A percentile compares a stretch with the other conserved stretches of the same genome.
Evolutionary conservation across 345 rosid genomes (phyloP).

Genomic region (Capsella bursapastoris): DNA sequence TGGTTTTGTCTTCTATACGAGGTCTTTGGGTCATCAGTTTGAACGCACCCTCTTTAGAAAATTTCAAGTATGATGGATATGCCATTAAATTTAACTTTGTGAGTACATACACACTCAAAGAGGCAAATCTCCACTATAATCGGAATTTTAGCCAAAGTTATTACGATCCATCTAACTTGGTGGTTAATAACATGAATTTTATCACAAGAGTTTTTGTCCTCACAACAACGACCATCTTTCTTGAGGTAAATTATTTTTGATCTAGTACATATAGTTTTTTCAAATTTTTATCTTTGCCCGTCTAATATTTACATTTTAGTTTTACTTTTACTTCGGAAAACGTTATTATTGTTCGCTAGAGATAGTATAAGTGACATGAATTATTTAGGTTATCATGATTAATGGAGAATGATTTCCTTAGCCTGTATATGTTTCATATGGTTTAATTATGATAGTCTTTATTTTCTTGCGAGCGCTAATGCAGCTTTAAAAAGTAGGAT

Average conservation of each 20-base stretch:
- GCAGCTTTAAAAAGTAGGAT: too few relatives aligned
- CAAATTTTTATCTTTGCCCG: background rate
- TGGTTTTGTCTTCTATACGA: background rate
- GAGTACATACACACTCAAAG: background rate
- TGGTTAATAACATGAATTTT: background rate
- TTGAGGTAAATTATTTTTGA: slow-evolving; percentile 26
- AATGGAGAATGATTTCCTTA: too few relatives aligned
- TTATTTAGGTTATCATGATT: too few relatives aligned
- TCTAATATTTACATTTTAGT: background rate
- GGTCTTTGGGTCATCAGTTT: background rate
- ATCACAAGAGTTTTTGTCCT: background rate
- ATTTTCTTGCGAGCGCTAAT: too few relatives aligned
- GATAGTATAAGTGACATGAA: too few relatives aligned
- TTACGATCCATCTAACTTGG: background rate
- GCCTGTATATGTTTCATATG: too few relatives aligned
- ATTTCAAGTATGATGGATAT: slow-evolving; percentile 26
- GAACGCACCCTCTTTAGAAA: slow-evolving; percentile 24
- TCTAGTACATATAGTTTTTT: too few relatives aligned
- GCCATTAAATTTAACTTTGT: background rate
- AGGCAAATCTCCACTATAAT: background rate
- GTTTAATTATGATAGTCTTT: too few relatives aligned
- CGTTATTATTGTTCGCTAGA: too few relatives aligned
- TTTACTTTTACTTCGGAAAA: too few relatives aligned
- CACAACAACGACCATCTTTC: slow-evolving; percentile 21
- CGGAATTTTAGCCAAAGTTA: background rate